A percentile compares a stretch with the other conserved stretches of the same genome.
These are phyloP conservation scores for Marvania coccoides DNA, from an alignment of 139 green algal species.

Conservation along the genomic window DNA sequence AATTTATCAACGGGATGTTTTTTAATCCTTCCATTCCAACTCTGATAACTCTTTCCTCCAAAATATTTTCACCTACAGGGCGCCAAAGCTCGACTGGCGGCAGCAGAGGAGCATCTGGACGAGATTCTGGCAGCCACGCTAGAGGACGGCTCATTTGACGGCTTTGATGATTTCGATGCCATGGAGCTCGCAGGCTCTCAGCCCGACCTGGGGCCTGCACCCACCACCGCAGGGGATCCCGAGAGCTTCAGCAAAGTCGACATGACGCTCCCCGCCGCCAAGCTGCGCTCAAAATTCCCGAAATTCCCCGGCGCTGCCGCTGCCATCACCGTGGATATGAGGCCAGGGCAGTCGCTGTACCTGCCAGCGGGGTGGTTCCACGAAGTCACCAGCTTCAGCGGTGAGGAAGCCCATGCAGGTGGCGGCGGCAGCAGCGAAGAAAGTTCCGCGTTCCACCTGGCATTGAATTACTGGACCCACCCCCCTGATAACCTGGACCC, in stretches of 20 bases:
- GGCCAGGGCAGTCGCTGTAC: constrained; percentile 66
- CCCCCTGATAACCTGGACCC: constrained; percentile 67
- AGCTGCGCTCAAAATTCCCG: constrained; percentile 39
- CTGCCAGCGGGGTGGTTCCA: constrained; percentile 84
- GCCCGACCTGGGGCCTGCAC: no score
- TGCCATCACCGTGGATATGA: constrained; percentile 30
- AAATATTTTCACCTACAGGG: constrained; percentile 6
- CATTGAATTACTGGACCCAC: constrained; percentile 86
- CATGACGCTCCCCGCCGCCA: constrained; percentile 11
- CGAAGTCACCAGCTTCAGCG: constrained; percentile 54
- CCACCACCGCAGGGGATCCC: constrained; percentile 8
- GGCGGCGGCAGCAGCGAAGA: neutral
- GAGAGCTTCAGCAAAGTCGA: constrained; percentile 54
- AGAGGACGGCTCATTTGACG: constrained; percentile 4
- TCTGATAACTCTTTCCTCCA: neutral
- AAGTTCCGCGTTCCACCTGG: constrained; percentile 48
- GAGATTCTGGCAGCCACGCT: constrained; percentile 24
- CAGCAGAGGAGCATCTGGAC: constrained; percentile 35
- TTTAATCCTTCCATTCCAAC: neutral
- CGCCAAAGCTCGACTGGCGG: constrained; percentile 7
- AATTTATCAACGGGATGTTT: no score
- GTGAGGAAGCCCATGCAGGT: neutral
- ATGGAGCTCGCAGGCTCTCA: constrained; percentile 1
- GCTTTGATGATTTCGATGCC: constrained; percentile 21
- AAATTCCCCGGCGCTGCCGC: constrained; percentile 49